Base-by-base conservation (phyloP, 805 yeast species). In the Ogataea nakhonphanomensis region DNA sequence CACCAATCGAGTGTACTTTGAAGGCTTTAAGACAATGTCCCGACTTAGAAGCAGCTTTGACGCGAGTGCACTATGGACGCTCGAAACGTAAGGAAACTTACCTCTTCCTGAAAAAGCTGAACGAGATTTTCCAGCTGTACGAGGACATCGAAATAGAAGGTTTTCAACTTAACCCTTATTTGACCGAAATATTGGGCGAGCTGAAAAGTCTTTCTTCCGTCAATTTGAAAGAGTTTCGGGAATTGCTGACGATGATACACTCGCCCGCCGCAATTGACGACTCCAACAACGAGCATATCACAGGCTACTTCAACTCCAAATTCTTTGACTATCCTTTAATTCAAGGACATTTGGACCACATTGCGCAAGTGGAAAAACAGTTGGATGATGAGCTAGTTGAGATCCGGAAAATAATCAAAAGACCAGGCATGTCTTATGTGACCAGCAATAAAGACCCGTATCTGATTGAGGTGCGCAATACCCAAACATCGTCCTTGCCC, bases 401-500 rank as follows among this genome's bases (percentile, higher is more conserved):
- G 0, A 67, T 84, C 3, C 65, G 76, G 35, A 54, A 44, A 1
- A 34, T 69, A 0, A 58, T 86, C 22, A 73, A 71, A 22, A 66
- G 86, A 22, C 84, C 90, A 0, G 66, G 73, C 28, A 55, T 84
- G 38, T 65, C 71, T 14, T 88, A 68, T 51, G 66, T 69, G 21
- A 71, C 79, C 10, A 78, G 75, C 39, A 70, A 74, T 36, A 81
- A 78, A 37, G 84, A 82, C 14, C 82, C 87, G 2, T 84, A 81
- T 54, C 64, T 90, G 34, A 71, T 93, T 15, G 96, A 90, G 53
- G 80, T 91, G 0, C 66, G 87, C 31, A 79, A 80, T 46, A 62
- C 73, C 9, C 75, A 75, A 31, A 67, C 73, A 2, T 75, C 74
- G 30, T 60, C 64, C 1, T 61, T 90, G 2, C 98, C 98, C 0